A percentile compares a stretch with the other conserved stretches of the same genome.
phyloP scores from a whole-genome alignment of 306 rosid genomes.

The Cyclanthera cordifolia region DNA sequence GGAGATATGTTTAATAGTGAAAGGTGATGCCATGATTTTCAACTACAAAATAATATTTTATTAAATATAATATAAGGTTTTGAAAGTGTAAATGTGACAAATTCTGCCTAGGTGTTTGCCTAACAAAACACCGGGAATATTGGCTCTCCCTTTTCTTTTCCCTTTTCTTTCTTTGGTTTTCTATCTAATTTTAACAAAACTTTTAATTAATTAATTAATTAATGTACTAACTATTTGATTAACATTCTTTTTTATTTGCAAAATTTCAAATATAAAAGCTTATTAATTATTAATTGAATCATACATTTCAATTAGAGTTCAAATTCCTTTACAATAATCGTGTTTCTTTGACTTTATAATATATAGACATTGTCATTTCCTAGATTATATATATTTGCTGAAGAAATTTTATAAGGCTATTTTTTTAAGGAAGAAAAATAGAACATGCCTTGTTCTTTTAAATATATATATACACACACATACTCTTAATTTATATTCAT shows the following conservation, averaged over 20 bases:
- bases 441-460: conserved; percentile 15
- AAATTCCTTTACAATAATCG: too few relatives aligned
- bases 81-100: conserved; percentile 51
- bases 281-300: too few relatives aligned
- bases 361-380: not conserved
- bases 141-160: conserved; percentile 29
- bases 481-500: not conserved
- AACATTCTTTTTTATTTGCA: too few relatives aligned
- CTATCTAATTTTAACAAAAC: not conserved
- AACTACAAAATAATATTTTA: conserved; percentile 16
- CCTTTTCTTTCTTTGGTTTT: not conserved
- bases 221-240: not conserved
- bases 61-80: conserved; percentile 19
- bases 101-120: conserved; percentile 68
- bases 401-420: too few relatives aligned
- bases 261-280: too few relatives aligned
- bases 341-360: not conserved
- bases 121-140: conserved; percentile 79
- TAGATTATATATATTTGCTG: too few relatives aligned
- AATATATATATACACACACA: too few relatives aligned
- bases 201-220: not conserved
- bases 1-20: not conserved
- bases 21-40: conserved; percentile 20
- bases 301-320: too few relatives aligned
- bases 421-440: not conserved